Evolutionary conservation across 352 stramenopile genomes (phyloP), one percentile per base, ranked within the genome.

Genomic region (Phytopythium delawarense): DNA sequence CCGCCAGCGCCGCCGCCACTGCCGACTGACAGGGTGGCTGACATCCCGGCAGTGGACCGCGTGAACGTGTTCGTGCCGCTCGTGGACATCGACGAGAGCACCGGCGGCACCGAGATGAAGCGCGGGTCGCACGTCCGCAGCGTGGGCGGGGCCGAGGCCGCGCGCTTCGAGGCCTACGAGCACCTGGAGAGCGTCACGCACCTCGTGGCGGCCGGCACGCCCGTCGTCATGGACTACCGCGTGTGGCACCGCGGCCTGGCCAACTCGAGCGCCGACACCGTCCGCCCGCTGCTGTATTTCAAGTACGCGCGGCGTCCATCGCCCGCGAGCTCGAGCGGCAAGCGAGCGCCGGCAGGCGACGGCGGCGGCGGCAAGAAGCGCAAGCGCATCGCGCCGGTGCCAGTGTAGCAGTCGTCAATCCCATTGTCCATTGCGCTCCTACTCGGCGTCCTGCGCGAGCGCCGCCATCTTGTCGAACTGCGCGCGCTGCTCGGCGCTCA

Each of bases 31-130:
- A 48, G 37, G 57, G 8, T 53, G 28, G 28, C 28, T 32, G 50
- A 15, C n/a, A 15, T 23, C 13, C 30, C 50, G 30, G 40, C 59
- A 89, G 80, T 82, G 34, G 78, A 92, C 57, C 77, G 83, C 0
- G 57, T 92, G 35, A 91, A 89, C 60, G 83, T 92, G 62, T 92
- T 92, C 53, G 75, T 89, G 15, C 81, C 83, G 61, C 64, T 92
- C 3, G 78, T 87, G 40, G 68, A 72, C 28, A 74, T 91, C 57
- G 78, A 63, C 18, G 59, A 75, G 7, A 30, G 71, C 2, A 70
- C 74, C 28, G 83, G 83, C 25, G 79, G 79, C 35, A 92, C 81
- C 0, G 83, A 92, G 65, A 89, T 92, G 81, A 88, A 91, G 68
- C 61, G 12, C 1, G 46, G 25, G 45, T 91, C 81, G 28, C 81